Percentiles rank a stretch among this genome's conserved stretches.
phyloP scores from a whole-genome alignment of 495 filamentous ascomycete species.

The Parathielavia appendiculata region DNA sequence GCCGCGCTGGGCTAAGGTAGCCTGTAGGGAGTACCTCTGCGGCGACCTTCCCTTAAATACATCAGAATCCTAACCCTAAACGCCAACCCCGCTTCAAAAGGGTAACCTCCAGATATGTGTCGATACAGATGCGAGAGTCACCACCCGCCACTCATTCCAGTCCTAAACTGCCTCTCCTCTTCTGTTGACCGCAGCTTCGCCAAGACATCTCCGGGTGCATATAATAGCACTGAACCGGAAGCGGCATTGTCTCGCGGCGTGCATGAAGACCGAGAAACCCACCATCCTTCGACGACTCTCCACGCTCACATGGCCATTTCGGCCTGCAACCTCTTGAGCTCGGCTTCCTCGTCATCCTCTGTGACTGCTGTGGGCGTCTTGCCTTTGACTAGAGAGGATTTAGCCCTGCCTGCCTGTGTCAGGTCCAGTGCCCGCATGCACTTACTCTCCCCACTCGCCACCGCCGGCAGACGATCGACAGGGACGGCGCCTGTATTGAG shows the following conservation, averaged over 20 bases:
- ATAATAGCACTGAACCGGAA: not conserved
- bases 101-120: constrained; percentile 15
- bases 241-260: not conserved
- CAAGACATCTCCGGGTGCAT: not conserved
- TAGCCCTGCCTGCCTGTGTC: constrained; percentile 16
- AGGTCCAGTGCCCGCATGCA: constrained; percentile 14
- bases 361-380: constrained; percentile 50
- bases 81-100: constrained; percentile 21
- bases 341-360: constrained; percentile 93
- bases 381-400: constrained; percentile 49
- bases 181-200: not conserved
- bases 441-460: constrained; percentile 70
- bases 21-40: constrained; percentile 3
- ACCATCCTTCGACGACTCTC: not conserved
- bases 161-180: not conserved
- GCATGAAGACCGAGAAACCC: constrained; percentile 1
- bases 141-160: not conserved
- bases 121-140: constrained; percentile 13
- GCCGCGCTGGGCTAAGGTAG: too few relatives aligned
- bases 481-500: constrained; percentile 71
- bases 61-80: constrained; percentile 25
- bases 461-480: constrained; percentile 67
- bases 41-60: constrained; percentile 14
- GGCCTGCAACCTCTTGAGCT: constrained; percentile 86
- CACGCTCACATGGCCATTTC: constrained; percentile 87